Evolutionary conservation across 805 yeast genomes (phyloP).

Genomic region (Zygosaccharomyces gambellarensis): DNA sequence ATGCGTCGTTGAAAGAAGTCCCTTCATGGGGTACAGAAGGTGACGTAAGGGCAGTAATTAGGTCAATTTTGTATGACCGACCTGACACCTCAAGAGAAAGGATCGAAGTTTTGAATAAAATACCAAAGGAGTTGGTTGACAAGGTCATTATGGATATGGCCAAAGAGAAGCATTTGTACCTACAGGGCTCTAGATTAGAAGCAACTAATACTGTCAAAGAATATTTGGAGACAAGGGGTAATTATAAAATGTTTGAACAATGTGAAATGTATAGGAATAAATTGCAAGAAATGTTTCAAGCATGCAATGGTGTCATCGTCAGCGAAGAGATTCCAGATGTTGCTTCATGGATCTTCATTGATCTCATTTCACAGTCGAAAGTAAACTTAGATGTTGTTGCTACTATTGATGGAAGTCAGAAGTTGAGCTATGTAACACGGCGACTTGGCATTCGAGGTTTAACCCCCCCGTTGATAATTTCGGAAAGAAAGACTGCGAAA

Average conservation of each 20-base stretch:
- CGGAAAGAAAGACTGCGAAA: slow-evolving; percentile 25
- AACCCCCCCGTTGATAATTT: slow-evolving; percentile 59
- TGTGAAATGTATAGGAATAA: slow-evolving; percentile 45
- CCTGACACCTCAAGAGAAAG: slow-evolving; percentile 30
- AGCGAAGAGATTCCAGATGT: slow-evolving; percentile 55
- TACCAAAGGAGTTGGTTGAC: slow-evolving; percentile 47
- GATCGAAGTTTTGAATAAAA: slow-evolving; percentile 35
- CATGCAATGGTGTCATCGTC: slow-evolving; percentile 50
- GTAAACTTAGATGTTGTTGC: slow-evolving; percentile 51
- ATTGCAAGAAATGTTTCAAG: slow-evolving; percentile 39
- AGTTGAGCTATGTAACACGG: slow-evolving; percentile 70
- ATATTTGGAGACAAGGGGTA: slow-evolving; percentile 28
- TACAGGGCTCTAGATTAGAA: slow-evolving; percentile 41
- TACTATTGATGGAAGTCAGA: slow-evolving; percentile 43
- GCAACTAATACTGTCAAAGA: slow-evolving; percentile 23
- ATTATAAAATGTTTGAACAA: slow-evolving; percentile 37
- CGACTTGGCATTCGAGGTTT: slow-evolving; percentile 58
- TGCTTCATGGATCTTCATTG: slow-evolving; percentile 57
- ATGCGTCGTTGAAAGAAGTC: neutral
- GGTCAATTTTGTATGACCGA: slow-evolving; percentile 34
- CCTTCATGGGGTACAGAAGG: slow-evolving; percentile 16
- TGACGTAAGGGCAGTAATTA: slow-evolving; percentile 31
- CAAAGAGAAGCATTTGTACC: slow-evolving; percentile 50
- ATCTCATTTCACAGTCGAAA: slow-evolving; percentile 42
- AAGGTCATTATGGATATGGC: slow-evolving; percentile 41